phyloP scores from a whole-genome alignment of 2,329 filamentous ascomycete genomes.

The Pseudohalonectria lignicola region DNA sequence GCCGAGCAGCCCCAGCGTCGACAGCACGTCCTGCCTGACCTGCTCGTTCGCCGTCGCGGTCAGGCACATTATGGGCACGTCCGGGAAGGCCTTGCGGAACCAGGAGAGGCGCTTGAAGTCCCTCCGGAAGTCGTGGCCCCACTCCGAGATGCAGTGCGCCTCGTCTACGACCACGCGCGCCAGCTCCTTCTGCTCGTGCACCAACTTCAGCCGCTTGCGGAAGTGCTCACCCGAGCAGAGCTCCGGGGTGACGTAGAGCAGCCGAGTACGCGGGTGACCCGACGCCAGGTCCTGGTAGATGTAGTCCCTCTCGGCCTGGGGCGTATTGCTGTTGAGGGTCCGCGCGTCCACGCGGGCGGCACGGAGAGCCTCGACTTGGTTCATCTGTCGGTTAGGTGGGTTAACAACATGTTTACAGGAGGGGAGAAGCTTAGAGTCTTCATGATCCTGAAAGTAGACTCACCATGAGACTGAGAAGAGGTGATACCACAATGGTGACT shows the following conservation, averaged over 20 bases:
- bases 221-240: slow-evolving; percentile 71
- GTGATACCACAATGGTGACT: slow-evolving; percentile 88
- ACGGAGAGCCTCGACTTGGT: slow-evolving; percentile 76
- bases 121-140: slow-evolving; percentile 94
- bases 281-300: slow-evolving; percentile 78
- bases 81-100: slow-evolving; percentile 72
- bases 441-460: slow-evolving; percentile 7
- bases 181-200: slow-evolving; percentile 75
- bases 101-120: slow-evolving; percentile 81
- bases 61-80: slow-evolving; percentile 83
- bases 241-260: slow-evolving; percentile 92
- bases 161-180: slow-evolving; percentile 84
- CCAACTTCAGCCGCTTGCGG: slow-evolving; percentile 58
- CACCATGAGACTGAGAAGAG: slow-evolving; percentile 81
- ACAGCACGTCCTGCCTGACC: slow-evolving; percentile 75
- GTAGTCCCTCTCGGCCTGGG: slow-evolving; percentile 47
- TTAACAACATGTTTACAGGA: slow-evolving; percentile 5
- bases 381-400: slow-evolving; percentile 54
- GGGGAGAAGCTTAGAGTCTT: too few relatives aligned
- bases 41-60: slow-evolving; percentile 81
- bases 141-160: slow-evolving; percentile 95
- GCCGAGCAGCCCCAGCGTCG: slow-evolving; percentile 50
- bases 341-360: slow-evolving; percentile 67
- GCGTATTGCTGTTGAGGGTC: slow-evolving; percentile 78
- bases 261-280: slow-evolving; percentile 70